phyloP scores from a whole-genome alignment of 345 rosid genomes.

The Limnanthes douglasii region DNA sequence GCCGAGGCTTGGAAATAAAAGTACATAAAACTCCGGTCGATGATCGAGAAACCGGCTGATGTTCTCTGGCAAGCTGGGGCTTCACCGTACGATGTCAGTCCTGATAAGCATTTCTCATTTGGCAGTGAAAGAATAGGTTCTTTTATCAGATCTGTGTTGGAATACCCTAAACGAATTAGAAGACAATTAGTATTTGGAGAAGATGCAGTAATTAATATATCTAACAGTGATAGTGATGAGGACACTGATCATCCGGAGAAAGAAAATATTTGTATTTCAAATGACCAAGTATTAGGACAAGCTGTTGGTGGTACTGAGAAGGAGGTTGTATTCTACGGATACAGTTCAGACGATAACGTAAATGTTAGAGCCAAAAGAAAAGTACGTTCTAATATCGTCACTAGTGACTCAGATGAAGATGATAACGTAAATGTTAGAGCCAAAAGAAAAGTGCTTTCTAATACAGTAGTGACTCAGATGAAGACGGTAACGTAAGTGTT shows the following conservation, averaged over 20 bases:
- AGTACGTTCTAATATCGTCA: neutral
- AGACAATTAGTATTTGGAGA: conserved; percentile 32
- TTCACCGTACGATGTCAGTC: conserved; percentile 15
- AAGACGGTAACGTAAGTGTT: conserved; percentile 12
- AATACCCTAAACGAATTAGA: conserved; percentile 11
- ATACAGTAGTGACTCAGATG: too few relatives aligned
- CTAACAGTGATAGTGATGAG: conserved; percentile 44
- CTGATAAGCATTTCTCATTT: conserved; percentile 9
- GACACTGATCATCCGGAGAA: conserved; percentile 11
- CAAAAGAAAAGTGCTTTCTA: too few relatives aligned
- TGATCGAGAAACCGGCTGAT: conserved; percentile 11
- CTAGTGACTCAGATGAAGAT: conserved; percentile 9
- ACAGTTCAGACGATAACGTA: conserved; percentile 9
- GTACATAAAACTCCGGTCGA: conserved; percentile 27
- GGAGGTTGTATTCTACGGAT: conserved; percentile 4
- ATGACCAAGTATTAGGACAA: conserved; percentile 3
- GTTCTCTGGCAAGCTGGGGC: conserved; percentile 12
- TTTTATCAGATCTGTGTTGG: conserved; percentile 3
- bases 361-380: too few relatives aligned
- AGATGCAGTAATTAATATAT: conserved; percentile 25
- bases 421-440: conserved; percentile 19
- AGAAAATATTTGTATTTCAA: conserved; percentile 3
- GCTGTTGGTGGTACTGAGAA: conserved; percentile 8
- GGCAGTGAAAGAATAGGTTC: conserved; percentile 6
- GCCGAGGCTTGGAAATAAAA: conserved; percentile 34